These are phyloP conservation scores for Penicillium coffeae DNA, from an alignment of 495 filamentous ascomycete genomes.

Conservation along the genomic window DNA sequence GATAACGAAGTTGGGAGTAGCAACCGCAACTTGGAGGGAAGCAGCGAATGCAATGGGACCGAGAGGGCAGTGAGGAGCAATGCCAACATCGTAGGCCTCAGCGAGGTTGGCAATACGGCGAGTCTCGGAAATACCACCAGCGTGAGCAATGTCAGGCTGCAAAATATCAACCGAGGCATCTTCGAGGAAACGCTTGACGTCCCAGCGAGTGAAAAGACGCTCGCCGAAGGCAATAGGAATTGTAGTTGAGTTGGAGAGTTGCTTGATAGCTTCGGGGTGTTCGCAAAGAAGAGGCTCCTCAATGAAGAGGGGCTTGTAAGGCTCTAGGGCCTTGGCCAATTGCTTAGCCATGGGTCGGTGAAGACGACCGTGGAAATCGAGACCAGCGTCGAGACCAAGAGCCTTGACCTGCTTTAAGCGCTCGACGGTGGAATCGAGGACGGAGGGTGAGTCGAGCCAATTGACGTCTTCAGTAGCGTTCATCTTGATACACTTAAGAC, in stretches of 20 bases:
- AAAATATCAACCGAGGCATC: conserved; percentile 67
- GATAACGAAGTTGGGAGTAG: conserved; percentile 69
- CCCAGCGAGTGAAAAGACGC: conserved; percentile 71
- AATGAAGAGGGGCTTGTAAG: conserved; percentile 69
- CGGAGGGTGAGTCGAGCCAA: conserved; percentile 72
- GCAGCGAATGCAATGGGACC: conserved; percentile 76
- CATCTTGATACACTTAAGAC: conserved; percentile 76
- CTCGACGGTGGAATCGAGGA: conserved; percentile 61
- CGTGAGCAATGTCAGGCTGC: conserved; percentile 74
- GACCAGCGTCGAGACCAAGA: conserved; percentile 65
- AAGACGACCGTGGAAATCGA: conserved; percentile 78
- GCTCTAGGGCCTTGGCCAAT: conserved; percentile 67
- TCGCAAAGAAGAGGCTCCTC: conserved; percentile 75
- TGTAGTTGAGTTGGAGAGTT: conserved; percentile 56
- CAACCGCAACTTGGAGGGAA: conserved; percentile 64
- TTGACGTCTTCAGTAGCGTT: conserved; percentile 77
- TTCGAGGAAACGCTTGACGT: conserved; percentile 70
- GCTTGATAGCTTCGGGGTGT: conserved; percentile 66
- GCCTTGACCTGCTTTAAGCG: conserved; percentile 67
- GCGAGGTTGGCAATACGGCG: conserved; percentile 67
- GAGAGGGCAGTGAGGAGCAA: conserved; percentile 76
- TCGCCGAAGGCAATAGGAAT: conserved; percentile 76
- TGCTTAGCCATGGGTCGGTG: conserved; percentile 84
- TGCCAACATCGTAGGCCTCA: conserved; percentile 73
- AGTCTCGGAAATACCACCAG: conserved; percentile 75